Base-by-base conservation (phyloP, 495 filamentous ascomycete genomes). In the Penicillium silybi region DNA sequence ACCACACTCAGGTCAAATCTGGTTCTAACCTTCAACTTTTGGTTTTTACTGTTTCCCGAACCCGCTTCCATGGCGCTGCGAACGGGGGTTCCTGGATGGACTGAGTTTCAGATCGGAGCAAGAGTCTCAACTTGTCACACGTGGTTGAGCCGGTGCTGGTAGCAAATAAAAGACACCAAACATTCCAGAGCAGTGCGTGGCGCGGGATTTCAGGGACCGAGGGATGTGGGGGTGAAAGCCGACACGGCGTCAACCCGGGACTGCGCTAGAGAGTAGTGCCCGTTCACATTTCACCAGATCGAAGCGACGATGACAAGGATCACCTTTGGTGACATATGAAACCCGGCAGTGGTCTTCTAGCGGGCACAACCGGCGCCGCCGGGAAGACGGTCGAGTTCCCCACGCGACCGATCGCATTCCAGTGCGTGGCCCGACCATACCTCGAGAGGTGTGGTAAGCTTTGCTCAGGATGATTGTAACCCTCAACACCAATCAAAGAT, bases 321-420 rank as follows among this genome's bases (percentile, higher is more conserved):
- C 7, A 29, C 4, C 6, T 9, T 1, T 29, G 9, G 26, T 29
- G 26, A 29, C 26, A 29, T 5, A 29, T 29, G 26, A 29, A 29
- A 29, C 26, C 26, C 9, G 9, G 26, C 26, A 29, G 6, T 29
- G 4, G 9, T 7, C 7, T 29, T 29, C 7, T 9, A 29, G 26
- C 26, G 26, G 26, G 26, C n/a, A n/a, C n/a, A n/a, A n/a, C n/a
- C n/a, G n/a, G n/a, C n/a, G 42, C 3, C 17, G 44, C 22, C 29
- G 44, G 22, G 44, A 32, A 6, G 27, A 38, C 3, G 20, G 44
- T 46, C 22, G 25, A 38, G 13, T 34, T 37, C 44, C 29, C 44
- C 44, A 46, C 29, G 29, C 18, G 27, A 17, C 44, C 15, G 44
- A 46, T 46, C 44, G 44, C 44, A 35, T 46, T 46, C 29, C 44